Conservation (phyloP, 2,329 filamentous ascomycete genomes). For the Fusarium protoensiforme region DNA sequence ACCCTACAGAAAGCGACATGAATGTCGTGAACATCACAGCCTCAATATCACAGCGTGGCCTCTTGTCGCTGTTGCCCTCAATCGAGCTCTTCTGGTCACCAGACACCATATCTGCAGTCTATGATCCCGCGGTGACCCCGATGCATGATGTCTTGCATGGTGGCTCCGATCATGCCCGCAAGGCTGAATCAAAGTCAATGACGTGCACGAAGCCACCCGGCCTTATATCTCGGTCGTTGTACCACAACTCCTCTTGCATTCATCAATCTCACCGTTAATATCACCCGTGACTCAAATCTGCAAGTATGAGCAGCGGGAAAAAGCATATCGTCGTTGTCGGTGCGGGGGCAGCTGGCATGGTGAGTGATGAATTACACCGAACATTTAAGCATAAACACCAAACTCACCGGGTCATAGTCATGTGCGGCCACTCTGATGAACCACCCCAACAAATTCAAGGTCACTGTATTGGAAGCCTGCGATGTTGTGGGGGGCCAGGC, state of each 20-base stretch:
- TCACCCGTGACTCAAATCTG: neutral
- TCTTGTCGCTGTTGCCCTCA: neutral
- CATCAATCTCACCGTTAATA: neutral
- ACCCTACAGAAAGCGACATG: neutral
- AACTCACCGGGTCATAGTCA: slow-evolving; percentile 53
- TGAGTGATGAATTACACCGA: slow-evolving; percentile 36
- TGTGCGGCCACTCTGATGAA: slow-evolving; percentile 75
- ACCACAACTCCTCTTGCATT: neutral
- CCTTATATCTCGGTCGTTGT: neutral
- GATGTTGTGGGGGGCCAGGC: slow-evolving; percentile 71
- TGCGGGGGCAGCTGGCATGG: slow-evolving; percentile 72
- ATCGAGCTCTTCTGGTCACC: neutral
- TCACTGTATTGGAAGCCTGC: slow-evolving; percentile 71
- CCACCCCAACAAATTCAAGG: slow-evolving; percentile 72
- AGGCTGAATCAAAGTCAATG: slow-evolving; percentile 18
- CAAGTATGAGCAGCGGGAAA: neutral
- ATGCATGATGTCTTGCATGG: neutral
- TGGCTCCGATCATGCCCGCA: neutral
- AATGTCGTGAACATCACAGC: neutral
- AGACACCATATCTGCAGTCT: neutral
- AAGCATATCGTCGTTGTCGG: slow-evolving; percentile 70
- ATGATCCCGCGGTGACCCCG: neutral
- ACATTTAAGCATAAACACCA: neutral
- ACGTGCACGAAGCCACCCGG: slow-evolving; percentile 23
- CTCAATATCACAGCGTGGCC: neutral